These are phyloP conservation scores for Xylariomycetidae sp. DNA, from an alignment of 2,329 filamentous ascomycete species.

Conservation along the genomic window DNA sequence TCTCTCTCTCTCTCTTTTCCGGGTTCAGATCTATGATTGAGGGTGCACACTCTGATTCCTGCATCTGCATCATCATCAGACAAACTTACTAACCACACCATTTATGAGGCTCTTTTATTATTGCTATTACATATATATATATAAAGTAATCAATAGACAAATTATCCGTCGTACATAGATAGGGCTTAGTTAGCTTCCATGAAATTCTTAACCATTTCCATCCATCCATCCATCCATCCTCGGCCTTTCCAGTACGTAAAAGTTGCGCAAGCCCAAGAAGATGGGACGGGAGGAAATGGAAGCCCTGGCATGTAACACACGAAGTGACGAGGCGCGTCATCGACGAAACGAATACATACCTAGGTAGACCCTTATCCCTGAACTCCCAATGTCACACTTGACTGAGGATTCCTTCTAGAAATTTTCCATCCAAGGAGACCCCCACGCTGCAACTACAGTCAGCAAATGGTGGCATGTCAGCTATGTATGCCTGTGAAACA, in stretches of 20 bases:
- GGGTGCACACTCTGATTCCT: no score
- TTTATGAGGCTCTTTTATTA: no score
- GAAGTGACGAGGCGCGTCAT: no score
- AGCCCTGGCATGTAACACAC: background rate
- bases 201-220: background rate
- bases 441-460: background rate
- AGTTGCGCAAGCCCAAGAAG: slow-evolving; percentile 1
- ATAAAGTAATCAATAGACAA: no score
- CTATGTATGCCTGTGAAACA: background rate
- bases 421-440: background rate
- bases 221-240: background rate
- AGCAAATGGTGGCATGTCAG: background rate
- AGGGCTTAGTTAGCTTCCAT: background rate
- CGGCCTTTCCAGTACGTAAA: slow-evolving; percentile 1
- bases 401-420: slow-evolving; percentile 2
- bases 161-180: background rate
- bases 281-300: background rate
- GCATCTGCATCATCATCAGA: no score
- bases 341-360: no score
- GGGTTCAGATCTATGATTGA: no score
- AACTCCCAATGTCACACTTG: no score
- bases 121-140: no score
- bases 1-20: no score
- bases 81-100: no score
- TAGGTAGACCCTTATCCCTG: no score